A percentile compares a stretch with the other conserved stretches of the same genome.
These are phyloP conservation scores for Clavaria fumosa DNA, from an alignment of 768 basidiomycete genomes.

Conservation along the genomic window DNA sequence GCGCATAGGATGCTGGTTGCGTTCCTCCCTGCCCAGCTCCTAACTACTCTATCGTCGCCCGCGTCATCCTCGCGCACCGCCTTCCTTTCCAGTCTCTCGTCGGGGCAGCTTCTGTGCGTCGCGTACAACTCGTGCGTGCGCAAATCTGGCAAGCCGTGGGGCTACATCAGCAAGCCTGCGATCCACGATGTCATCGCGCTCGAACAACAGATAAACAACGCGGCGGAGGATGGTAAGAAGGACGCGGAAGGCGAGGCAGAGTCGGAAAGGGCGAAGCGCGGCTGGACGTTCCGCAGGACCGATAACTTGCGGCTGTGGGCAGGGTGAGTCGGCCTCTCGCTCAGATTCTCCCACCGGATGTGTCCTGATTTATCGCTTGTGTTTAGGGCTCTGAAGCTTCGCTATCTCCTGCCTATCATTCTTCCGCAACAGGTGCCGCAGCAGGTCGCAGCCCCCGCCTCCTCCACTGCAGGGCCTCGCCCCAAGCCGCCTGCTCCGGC, in stretches of 20 bases:
- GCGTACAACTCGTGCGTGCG: slow-evolving; percentile 75
- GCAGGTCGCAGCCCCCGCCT: slow-evolving; percentile 10
- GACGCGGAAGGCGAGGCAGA: slow-evolving; percentile 22
- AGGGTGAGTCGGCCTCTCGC: slow-evolving; percentile 62
- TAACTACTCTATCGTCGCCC: slow-evolving; percentile 17
- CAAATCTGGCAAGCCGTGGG: slow-evolving; percentile 74
- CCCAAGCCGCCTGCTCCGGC: slow-evolving; percentile 16
- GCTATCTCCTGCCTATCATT: slow-evolving; percentile 64
- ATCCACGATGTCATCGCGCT: slow-evolving; percentile 69
- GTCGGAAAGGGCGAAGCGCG: slow-evolving; percentile 31
- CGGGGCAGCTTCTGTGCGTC: slow-evolving; percentile 65
- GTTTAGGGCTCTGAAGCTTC: slow-evolving; percentile 60
- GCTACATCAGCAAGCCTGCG: slow-evolving; percentile 60
- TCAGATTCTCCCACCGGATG: neutral
- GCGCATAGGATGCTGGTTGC: slow-evolving; percentile 42
- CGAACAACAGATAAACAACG: too few species aligned
- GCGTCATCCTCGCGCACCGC: slow-evolving; percentile 14
- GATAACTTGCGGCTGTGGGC: slow-evolving; percentile 80
- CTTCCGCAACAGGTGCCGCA: slow-evolving; percentile 18
- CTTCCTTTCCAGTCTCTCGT: slow-evolving; percentile 45
- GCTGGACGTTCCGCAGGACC: slow-evolving; percentile 75
- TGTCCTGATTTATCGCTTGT: slow-evolving; percentile 1
- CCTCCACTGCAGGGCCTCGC: slow-evolving; percentile 17
- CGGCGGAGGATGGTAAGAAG: slow-evolving; percentile 7
- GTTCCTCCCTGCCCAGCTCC: slow-evolving; percentile 46